These are phyloP conservation scores for Arthrobotrys pseudoclavata DNA, from an alignment of 2,329 filamentous ascomycete genomes.

Conservation along the genomic window DNA sequence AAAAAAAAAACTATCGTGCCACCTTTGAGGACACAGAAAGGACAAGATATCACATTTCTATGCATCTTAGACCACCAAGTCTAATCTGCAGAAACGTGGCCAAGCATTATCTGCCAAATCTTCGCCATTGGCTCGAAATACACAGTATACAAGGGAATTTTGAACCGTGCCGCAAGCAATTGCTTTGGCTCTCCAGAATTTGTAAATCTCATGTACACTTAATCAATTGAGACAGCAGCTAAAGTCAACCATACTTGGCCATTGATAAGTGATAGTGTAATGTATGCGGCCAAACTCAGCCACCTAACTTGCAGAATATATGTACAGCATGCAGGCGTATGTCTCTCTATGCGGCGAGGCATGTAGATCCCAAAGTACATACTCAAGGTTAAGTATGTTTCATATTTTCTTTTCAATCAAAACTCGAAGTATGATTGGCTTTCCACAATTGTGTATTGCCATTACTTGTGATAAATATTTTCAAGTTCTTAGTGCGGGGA, in stretches of 20 bases:
- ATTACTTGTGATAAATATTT: constrained; percentile 7
- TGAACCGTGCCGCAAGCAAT: neutral
- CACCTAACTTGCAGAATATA: neutral
- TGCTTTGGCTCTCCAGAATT: neutral
- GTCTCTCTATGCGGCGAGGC: constrained; percentile 15
- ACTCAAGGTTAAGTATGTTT: neutral
- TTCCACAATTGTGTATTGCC: neutral
- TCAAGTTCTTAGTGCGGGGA: neutral
- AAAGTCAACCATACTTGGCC: neutral
- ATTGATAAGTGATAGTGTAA: constrained; percentile 11
- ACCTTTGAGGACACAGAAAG: neutral
- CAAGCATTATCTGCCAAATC: neutral
- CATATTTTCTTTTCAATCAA: constrained; percentile 20
- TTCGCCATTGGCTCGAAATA: neutral
- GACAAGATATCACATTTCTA: neutral
- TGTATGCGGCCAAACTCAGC: constrained; percentile 3
- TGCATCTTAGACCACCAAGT: neutral
- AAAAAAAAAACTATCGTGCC: neutral
- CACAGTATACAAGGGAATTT: neutral
- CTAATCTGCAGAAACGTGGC: neutral
- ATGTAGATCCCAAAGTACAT: constrained; percentile 5
- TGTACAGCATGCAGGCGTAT: constrained; percentile 9
- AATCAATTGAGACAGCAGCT: neutral
- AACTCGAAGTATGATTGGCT: neutral
- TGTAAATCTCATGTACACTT: neutral